phyloP scores from a whole-genome alignment of 768 basidiomycete genomes.

The Tulasnella sp. region DNA sequence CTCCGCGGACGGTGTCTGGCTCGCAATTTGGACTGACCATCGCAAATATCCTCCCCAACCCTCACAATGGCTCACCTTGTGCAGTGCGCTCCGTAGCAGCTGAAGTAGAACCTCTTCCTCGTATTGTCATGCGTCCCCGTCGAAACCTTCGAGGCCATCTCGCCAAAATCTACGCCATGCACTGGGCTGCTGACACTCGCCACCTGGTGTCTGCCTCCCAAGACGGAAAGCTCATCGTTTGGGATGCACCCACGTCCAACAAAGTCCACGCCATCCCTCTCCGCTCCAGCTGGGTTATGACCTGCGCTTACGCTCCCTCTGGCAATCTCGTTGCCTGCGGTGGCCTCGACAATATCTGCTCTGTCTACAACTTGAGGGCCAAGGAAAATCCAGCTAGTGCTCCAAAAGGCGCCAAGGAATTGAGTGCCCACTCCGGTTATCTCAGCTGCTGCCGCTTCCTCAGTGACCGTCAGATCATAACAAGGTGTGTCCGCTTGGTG shows the following conservation, averaged over 20 bases:
- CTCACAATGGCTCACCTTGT: neutral
- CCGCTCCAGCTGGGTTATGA: conserved; percentile 99
- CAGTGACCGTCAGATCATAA: conserved; percentile 97
- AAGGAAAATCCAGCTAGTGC: conserved; percentile 46
- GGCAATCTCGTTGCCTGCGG: conserved; percentile 98
- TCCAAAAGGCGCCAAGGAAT: conserved; percentile 84
- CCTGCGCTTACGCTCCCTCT: conserved; percentile 94
- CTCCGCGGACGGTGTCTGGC: neutral
- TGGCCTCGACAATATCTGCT: conserved; percentile 98
- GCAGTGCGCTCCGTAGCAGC: conserved; percentile 97
- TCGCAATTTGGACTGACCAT: neutral
- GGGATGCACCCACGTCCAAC: conserved; percentile 99
- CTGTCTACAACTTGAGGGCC: conserved; percentile 89
- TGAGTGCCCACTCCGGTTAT: conserved; percentile 96
- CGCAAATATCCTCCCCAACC: neutral
- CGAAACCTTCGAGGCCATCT: conserved; percentile 94
- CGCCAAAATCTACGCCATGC: conserved; percentile 99
- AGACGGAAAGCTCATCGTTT: conserved; percentile 98
- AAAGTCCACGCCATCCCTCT: conserved; percentile 99
- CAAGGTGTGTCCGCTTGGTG: conserved; percentile 28
- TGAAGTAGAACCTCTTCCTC: conserved; percentile 89
- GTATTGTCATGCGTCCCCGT: conserved; percentile 93
- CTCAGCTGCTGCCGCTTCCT: conserved; percentile 97
- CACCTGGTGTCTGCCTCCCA: conserved; percentile 99
- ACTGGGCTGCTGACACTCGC: conserved; percentile 94